These are phyloP conservation scores for Limonium bicolor DNA, from an alignment of 148 eudicot genomes.

Conservation along the genomic window DNA sequence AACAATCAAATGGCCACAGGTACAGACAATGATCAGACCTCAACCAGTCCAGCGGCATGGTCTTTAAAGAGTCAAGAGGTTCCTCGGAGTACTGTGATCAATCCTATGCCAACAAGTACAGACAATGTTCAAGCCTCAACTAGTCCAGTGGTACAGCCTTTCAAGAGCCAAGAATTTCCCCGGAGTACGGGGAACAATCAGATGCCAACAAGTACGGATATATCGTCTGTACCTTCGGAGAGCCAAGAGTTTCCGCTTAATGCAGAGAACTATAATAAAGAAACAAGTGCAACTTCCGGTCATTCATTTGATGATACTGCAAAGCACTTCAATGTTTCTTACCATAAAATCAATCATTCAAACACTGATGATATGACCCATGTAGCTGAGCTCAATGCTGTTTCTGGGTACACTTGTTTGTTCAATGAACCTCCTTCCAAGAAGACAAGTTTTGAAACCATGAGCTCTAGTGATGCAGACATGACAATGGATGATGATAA, in stretches of 20 bases:
- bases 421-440: neutral
- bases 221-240: neutral
- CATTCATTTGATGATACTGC: constrained; percentile 28
- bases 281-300: constrained; percentile 13
- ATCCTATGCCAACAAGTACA: neutral
- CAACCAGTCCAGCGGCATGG: neutral
- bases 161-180: neutral
- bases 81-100: neutral
- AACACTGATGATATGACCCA: constrained; percentile 24
- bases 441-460: constrained; percentile 13
- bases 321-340: constrained; percentile 33
- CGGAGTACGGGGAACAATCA: neutral
- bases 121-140: neutral
- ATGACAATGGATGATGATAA: neutral
- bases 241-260: constrained; percentile 7
- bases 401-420: constrained; percentile 43
- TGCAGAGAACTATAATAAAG: constrained; percentile 11
- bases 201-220: neutral
- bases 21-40: too few relatives aligned
- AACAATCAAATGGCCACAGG: neutral
- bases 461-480: constrained; percentile 11
- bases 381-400: constrained; percentile 32
- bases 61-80: neutral
- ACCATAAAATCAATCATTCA: constrained; percentile 26
- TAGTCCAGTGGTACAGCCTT: neutral